A percentile compares a stretch with the other conserved stretches of the same genome.
Conservation (phyloP, 2,329 filamentous ascomycete species). For the Metarhizium brunneum region DNA sequence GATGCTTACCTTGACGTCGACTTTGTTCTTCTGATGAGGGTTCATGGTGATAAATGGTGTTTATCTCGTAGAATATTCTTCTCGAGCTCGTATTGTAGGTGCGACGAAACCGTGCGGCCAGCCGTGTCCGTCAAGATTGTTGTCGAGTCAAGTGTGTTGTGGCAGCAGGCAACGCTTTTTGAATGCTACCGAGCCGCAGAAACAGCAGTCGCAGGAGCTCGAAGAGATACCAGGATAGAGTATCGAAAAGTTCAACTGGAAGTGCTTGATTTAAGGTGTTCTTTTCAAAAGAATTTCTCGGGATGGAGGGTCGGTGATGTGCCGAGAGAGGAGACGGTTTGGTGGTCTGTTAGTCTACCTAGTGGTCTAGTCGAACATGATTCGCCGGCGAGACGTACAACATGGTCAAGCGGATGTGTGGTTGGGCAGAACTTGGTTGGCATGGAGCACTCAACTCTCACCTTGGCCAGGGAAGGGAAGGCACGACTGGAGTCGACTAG, state of each 20-base stretch:
- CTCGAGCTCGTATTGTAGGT: background rate
- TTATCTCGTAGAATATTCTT: too few relatives aligned
- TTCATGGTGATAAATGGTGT: conserved; percentile 54
- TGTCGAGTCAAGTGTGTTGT: background rate
- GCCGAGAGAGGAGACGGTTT: background rate
- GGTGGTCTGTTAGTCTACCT: background rate
- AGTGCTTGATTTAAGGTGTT: background rate
- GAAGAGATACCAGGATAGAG: background rate
- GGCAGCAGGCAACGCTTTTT: background rate
- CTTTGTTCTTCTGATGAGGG: conserved; percentile 96
- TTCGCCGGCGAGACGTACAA: background rate
- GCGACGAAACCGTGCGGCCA: background rate
- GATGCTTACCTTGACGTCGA: conserved; percentile 79
- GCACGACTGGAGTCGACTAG: background rate
- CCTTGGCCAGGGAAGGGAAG: too few relatives aligned
- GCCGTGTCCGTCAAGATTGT: background rate
- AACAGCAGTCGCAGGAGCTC: background rate
- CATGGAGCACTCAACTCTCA: background rate
- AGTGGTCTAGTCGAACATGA: background rate
- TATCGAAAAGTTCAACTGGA: background rate
- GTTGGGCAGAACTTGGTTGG: background rate
- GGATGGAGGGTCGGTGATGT: background rate
- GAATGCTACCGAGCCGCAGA: background rate
- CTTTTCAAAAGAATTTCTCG: background rate
- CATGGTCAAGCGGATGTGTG: background rate